Conservation (phyloP, 2,329 filamentous ascomycete genomes). For the Aspergillus sp. region DNA sequence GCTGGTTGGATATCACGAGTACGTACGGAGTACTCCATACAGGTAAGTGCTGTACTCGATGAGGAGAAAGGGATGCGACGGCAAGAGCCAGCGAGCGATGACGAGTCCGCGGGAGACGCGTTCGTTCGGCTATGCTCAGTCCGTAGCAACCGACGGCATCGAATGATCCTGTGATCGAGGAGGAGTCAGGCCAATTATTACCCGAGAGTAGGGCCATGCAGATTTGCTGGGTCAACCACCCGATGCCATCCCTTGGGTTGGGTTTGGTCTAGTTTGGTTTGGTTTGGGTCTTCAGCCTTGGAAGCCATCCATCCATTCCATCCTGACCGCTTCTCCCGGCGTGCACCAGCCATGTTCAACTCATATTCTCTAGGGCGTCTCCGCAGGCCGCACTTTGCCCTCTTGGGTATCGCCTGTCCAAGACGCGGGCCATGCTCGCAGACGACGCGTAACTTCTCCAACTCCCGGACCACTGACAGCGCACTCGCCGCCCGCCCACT, state of each 20-base stretch:
- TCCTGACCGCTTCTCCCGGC: conserved; percentile 1
- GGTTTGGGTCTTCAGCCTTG: no score
- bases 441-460: conserved; percentile 14
- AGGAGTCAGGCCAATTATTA: no score
- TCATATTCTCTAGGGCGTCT: background rate
- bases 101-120: no score
- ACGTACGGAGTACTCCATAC: background rate
- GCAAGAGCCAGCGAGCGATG: background rate
- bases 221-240: conserved; percentile 2
- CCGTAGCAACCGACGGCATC: background rate
- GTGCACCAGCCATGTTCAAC: conserved; percentile 1
- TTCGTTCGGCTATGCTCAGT: background rate
- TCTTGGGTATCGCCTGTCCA: conserved; percentile 6
- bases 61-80: background rate
- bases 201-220: background rate
- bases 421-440: conserved; percentile 16
- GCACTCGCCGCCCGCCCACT: background rate
- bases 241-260: background rate
- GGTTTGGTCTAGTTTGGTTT: background rate
- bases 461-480: conserved; percentile 6
- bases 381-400: conserved; percentile 10
- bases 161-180: background rate
- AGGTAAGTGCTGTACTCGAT: background rate
- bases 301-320: background rate
- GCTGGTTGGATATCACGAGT: background rate